These are phyloP conservation scores for Tetrahymena elliotti DNA, from an alignment of 73 alveolate species.

Conservation along the genomic window DNA sequence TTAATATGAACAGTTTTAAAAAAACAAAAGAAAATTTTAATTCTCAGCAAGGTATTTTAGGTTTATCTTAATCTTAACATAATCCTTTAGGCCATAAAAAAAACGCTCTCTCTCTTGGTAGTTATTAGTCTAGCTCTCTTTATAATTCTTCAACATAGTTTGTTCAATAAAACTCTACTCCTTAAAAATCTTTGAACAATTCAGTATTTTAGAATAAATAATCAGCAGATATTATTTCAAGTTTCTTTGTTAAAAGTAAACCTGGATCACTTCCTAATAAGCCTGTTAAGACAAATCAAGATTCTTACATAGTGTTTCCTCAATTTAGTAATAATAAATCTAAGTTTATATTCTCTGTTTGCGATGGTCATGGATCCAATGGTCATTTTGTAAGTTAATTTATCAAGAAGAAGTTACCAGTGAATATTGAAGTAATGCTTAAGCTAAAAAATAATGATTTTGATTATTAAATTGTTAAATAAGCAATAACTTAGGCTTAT, in stretches of 20 bases:
- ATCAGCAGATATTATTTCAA: not conserved
- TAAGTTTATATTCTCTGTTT: conserved; percentile 76
- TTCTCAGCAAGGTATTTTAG: not conserved
- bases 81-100: not conserved
- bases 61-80: not conserved
- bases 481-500: conserved; percentile 26
- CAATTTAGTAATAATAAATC: conserved; percentile 37
- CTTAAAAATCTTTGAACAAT: not conserved
- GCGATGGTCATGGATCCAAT: conserved; percentile 96
- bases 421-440: conserved; percentile 18
- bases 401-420: conserved; percentile 68
- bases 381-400: conserved; percentile 91
- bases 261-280: conserved; percentile 32
- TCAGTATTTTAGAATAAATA: not conserved
- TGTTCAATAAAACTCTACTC: not conserved
- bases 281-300: conserved; percentile 14
- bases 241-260: not conserved
- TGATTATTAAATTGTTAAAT: conserved; percentile 21
- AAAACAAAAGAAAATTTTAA: not conserved
- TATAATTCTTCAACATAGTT: not conserved
- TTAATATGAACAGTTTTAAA: not conserved
- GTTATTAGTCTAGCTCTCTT: not conserved
- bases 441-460: not conserved
- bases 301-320: conserved; percentile 15
- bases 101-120: not conserved